Evolutionary conservation across 2,329 filamentous ascomycete species (phyloP), one percentile per base, ranked within the genome.

Genomic region (Fusarium transvaalense): DNA sequence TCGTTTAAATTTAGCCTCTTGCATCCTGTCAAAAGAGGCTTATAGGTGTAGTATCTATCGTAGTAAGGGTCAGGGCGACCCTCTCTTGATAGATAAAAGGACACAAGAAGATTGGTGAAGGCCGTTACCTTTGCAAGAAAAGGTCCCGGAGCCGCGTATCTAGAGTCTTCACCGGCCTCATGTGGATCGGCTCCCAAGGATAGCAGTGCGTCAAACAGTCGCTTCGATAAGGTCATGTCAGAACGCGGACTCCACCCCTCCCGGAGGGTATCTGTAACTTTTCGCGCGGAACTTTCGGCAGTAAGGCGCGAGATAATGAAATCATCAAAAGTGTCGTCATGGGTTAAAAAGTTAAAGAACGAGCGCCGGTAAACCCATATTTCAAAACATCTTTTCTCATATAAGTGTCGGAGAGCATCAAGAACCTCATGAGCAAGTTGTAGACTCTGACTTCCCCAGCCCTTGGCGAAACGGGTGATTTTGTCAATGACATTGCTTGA

Each of bases 401-500:
- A 32, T 6, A 54, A 21, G 10, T 13, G 23, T 7, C 14, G 13
- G 5, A 54, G 2, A 8, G 1, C 6, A 12, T 54, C 39, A 9
- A 54, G 51, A 31, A 54, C 10, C 3, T 46, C 3, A 2, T 17
- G 5, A 4, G n/a, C 38, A 3, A 29, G 1, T 6, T 5, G 5
- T 5, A 47, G 4, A 3, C n/a, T 9, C 6, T 15, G 7, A 0
- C 1, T 14, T 6, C 14, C 23, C 39, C 39, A 23, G 3, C 10
- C 2, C 2, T 3, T 5, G 21, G 10, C 13, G 14, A 34, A 21
- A 1, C 1, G 0, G 5, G 3, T 2, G 2, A 53, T 41, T 12
- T 6, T 1, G 1, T 4, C 2, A 3, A 48, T 35, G 10, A 34
- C n/a, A n/a, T n/a, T n/a, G n/a, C n/a, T n/a, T n/a, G n/a, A n/a